A percentile compares a stretch with the other conserved stretches of the same genome.
Conservation (phyloP, 768 basidiomycete genomes). For the Hypholoma sublateritium region DNA sequence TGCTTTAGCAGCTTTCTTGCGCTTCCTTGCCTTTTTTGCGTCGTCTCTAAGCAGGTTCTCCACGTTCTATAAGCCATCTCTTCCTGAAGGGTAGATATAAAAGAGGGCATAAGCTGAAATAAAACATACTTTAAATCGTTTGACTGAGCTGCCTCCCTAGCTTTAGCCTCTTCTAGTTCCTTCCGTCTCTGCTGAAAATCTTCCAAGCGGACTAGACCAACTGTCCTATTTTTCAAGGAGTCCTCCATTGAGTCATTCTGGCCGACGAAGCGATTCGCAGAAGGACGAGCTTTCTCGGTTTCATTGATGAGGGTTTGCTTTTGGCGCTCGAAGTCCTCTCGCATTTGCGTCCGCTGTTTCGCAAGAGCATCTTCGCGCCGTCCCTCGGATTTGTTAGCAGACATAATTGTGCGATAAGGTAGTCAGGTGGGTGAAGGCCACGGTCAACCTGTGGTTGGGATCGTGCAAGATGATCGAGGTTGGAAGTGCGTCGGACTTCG, state of each 20-base stretch:
- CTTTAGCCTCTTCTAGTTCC: conserved; percentile 89
- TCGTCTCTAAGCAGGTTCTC: conserved; percentile 88
- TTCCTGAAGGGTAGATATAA: conserved; percentile 21
- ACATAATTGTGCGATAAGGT: conserved; percentile 47
- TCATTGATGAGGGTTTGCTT: conserved; percentile 82
- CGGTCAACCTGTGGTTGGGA: too few relatives aligned
- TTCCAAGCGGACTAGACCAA: conserved; percentile 88
- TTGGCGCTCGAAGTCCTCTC: conserved; percentile 80
- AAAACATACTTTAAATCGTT: conserved; percentile 83
- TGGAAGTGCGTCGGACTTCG: conserved; percentile 24
- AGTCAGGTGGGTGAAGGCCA: too few relatives aligned
- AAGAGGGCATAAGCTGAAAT: conserved; percentile 17
- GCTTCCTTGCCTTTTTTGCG: conserved; percentile 85
- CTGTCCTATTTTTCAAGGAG: conserved; percentile 83
- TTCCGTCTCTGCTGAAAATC: conserved; percentile 90
- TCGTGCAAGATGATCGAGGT: too few relatives aligned
- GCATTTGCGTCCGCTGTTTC: conserved; percentile 78
- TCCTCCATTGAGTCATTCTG: conserved; percentile 96
- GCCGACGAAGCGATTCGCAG: conserved; percentile 86
- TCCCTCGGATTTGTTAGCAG: conserved; percentile 77
- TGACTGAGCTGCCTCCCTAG: conserved; percentile 82
- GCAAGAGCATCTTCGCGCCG: conserved; percentile 82
- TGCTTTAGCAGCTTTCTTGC: conserved; percentile 86
- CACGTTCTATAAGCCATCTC: conserved; percentile 70
- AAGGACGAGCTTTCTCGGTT: conserved; percentile 90